These are phyloP conservation scores for Graphilbum fragrans DNA, from an alignment of 2,329 filamentous ascomycete species.

Conservation along the genomic window DNA sequence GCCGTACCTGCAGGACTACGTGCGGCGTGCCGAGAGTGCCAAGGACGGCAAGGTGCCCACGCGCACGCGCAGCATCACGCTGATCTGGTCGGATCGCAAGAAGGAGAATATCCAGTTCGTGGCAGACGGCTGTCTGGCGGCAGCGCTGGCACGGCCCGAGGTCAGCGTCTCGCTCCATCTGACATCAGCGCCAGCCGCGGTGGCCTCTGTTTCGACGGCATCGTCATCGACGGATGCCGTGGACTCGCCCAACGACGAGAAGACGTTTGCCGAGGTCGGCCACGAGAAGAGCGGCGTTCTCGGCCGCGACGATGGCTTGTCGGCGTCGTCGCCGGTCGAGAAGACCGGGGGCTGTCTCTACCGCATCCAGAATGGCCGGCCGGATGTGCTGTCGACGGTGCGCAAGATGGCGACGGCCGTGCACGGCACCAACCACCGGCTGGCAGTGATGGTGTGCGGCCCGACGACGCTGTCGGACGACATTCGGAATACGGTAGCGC, in stretches of 20 bases:
- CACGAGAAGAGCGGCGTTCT: too few relatives aligned
- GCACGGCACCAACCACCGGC: conserved; percentile 1
- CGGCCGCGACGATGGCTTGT: too few relatives aligned
- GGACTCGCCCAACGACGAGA: too few relatives aligned
- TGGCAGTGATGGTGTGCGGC: conserved; percentile 11
- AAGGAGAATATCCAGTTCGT: conserved; percentile 4
- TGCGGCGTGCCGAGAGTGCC: conserved; percentile 6
- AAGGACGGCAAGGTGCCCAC: too few relatives aligned
- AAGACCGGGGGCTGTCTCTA: background rate
- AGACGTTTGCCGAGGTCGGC: too few relatives aligned
- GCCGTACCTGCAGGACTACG: conserved; percentile 9
- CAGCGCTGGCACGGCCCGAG: conserved; percentile 3
- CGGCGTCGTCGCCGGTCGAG: too few relatives aligned
- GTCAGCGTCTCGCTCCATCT: conserved; percentile 2
- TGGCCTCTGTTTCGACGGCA: too few relatives aligned
- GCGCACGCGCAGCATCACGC: conserved; percentile 7
- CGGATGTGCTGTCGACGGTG: conserved; percentile 6
- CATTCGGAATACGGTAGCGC: conserved; percentile 3
- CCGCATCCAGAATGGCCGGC: conserved; percentile 7
- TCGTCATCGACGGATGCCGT: too few relatives aligned
- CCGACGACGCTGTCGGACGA: conserved; percentile 8
- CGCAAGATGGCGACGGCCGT: conserved; percentile 1
- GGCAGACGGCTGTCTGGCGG: conserved; percentile 2
- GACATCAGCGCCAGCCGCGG: too few relatives aligned
- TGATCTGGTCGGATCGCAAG: conserved; percentile 10